Conservation (phyloP, 768 basidiomycete species). For the Lentinus brumalis region DNA sequence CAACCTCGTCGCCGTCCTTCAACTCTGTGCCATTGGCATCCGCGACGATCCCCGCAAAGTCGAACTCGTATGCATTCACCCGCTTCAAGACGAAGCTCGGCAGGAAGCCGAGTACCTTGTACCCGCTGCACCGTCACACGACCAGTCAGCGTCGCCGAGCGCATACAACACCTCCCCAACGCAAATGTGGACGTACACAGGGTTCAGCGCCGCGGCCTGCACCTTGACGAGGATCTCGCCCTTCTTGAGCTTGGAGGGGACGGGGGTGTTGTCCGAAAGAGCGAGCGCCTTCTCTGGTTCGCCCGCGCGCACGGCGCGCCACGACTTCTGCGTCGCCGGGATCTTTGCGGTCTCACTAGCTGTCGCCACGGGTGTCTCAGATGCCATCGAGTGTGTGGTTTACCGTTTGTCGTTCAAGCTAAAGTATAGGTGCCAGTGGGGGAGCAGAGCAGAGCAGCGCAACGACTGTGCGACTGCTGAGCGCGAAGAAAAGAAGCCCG, state of each 20-base stretch:
- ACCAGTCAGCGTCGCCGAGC: neutral
- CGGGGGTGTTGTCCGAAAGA: conserved; percentile 29
- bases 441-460: neutral
- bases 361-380: neutral
- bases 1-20: conserved; percentile 61
- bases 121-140: conserved; percentile 43
- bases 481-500: no score
- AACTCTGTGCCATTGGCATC: conserved; percentile 55
- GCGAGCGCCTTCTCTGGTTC: conserved; percentile 32
- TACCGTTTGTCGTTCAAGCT: no score
- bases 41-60: conserved; percentile 65
- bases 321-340: conserved; percentile 29
- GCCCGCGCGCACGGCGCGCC: conserved; percentile 33
- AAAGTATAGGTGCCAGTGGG: neutral
- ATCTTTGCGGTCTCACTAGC: conserved; percentile 2
- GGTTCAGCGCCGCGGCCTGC: conserved; percentile 64
- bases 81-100: conserved; percentile 50
- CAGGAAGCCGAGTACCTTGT: conserved; percentile 53
- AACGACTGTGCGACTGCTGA: no score
- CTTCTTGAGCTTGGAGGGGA: conserved; percentile 34
- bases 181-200: conserved; percentile 46
- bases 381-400: neutral
- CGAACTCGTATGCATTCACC: conserved; percentile 59
- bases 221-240: conserved; percentile 55
- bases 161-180: neutral